phyloP scores from a whole-genome alignment of 106 monocot species.

The Dendrobium nobile region DNA sequence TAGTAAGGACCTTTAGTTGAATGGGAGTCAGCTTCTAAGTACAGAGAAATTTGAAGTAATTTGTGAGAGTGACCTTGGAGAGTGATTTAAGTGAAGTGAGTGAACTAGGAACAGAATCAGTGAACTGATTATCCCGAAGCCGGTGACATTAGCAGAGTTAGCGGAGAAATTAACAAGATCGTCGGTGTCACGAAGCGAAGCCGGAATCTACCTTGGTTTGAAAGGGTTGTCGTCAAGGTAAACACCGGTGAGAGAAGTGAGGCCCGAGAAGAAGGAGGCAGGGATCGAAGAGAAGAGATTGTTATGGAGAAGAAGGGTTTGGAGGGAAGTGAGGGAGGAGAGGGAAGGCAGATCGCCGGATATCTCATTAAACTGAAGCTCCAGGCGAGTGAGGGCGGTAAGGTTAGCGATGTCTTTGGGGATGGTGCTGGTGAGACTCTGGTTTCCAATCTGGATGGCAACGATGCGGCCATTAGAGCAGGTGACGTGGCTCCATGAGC shows the following conservation, averaged over 20 bases:
- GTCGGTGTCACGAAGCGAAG: constrained; percentile 14
- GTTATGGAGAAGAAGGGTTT: constrained; percentile 43
- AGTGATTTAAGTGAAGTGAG: constrained; percentile 21
- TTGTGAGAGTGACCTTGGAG: constrained; percentile 23
- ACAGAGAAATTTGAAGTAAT: constrained; percentile 58
- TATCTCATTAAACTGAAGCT: constrained; percentile 40
- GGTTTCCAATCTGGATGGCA: constrained; percentile 51
- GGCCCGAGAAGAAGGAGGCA: constrained; percentile 36
- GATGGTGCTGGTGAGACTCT: constrained; percentile 25
- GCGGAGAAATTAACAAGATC: constrained; percentile 57
- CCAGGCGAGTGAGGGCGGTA: constrained; percentile 46
- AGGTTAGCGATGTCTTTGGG: constrained; percentile 23
- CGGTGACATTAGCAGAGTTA: constrained; percentile 41
- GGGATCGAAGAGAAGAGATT: constrained; percentile 54
- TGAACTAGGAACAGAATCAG: constrained; percentile 36
- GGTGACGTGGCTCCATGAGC: constrained; percentile 39
- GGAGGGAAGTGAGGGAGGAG: constrained; percentile 27
- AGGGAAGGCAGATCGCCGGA: constrained; percentile 47
- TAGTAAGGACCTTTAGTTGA: constrained; percentile 63
- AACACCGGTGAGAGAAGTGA: constrained; percentile 29
- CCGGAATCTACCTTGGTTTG: constrained; percentile 35
- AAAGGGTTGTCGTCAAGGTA: constrained; percentile 58
- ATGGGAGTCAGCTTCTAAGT: constrained; percentile 52
- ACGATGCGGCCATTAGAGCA: constrained; percentile 33
- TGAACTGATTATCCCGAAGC: constrained; percentile 48